A percentile compares a stretch with the other conserved stretches of the same genome.
These are phyloP conservation scores for Fusarium robinianum DNA, from an alignment of 2,329 filamentous ascomycete genomes.

Conservation along the genomic window DNA sequence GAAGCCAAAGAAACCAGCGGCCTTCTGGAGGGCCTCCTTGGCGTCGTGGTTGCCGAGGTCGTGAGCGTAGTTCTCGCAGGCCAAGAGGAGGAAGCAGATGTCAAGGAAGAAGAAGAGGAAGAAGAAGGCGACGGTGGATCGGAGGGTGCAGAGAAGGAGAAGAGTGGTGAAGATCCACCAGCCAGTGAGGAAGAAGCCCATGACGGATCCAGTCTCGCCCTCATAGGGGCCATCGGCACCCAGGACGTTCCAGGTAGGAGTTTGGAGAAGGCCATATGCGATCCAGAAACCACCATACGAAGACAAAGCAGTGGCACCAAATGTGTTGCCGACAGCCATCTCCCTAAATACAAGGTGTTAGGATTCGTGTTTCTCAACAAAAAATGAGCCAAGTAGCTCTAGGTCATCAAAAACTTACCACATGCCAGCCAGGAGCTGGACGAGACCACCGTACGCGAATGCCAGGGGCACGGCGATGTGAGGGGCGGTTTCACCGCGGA, in stretches of 20 bases:
- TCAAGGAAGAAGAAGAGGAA: constrained; percentile 77
- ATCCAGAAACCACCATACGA: constrained; percentile 89
- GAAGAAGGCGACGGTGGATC: constrained; percentile 80
- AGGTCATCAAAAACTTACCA: constrained; percentile 62
- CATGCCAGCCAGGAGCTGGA: constrained; percentile 83
- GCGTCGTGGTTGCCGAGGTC: constrained; percentile 55
- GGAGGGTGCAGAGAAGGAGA: constrained; percentile 73
- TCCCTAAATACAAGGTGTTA: constrained; percentile 59
- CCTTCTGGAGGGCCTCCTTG: constrained; percentile 61
- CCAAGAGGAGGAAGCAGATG: constrained; percentile 74
- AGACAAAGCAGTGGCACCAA: constrained; percentile 79
- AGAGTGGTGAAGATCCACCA: constrained; percentile 88
- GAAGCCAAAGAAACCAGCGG: constrained; percentile 80
- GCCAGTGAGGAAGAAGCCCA: constrained; percentile 75
- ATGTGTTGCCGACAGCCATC: constrained; percentile 86
- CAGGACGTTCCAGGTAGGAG: constrained; percentile 67
- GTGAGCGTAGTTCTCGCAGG: constrained; percentile 62
- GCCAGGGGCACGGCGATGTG: constrained; percentile 72
- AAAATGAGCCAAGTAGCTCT: neutral
- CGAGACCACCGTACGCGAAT: constrained; percentile 72
- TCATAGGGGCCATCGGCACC: constrained; percentile 51
- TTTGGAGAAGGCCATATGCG: constrained; percentile 71
- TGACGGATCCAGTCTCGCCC: constrained; percentile 55
- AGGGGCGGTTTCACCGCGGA: constrained; percentile 61
- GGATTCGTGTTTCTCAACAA: neutral